A percentile compares a stretch with the other conserved stretches of the same genome.
phyloP scores from a whole-genome alignment of 176 grass and related monocot species.

The Calamus simplicifolius region DNA sequence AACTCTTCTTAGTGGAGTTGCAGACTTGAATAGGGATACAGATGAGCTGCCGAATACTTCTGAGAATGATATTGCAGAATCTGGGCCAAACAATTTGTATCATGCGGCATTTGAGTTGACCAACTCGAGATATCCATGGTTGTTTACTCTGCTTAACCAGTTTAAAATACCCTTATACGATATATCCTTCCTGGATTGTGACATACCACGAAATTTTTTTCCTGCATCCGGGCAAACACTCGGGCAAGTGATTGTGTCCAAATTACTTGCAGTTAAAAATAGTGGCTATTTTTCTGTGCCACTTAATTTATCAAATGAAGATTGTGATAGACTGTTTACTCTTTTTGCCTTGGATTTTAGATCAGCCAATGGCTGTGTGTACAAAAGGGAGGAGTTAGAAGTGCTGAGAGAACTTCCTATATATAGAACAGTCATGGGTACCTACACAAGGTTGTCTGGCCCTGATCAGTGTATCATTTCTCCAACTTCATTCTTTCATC shows the following conservation, averaged over 20 bases:
- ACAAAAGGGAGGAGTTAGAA: constrained; percentile 75
- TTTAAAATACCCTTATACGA: constrained; percentile 82
- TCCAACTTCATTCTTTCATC: constrained; percentile 74
- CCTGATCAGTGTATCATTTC: constrained; percentile 69
- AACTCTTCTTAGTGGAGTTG: constrained; percentile 26
- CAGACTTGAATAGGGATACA: constrained; percentile 19
- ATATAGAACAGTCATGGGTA: constrained; percentile 72
- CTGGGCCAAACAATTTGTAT: constrained; percentile 38
- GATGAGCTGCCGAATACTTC: constrained; percentile 4
- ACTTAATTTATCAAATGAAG: constrained; percentile 53
- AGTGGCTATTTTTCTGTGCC: constrained; percentile 49
- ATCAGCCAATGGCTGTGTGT: constrained; percentile 37
- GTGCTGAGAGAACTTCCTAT: constrained; percentile 85
- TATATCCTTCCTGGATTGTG: constrained; percentile 66
- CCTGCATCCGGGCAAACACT: constrained; percentile 41
- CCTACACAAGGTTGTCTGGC: constrained; percentile 64
- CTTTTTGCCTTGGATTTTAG: constrained; percentile 75
- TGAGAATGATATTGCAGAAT: constrained; percentile 21
- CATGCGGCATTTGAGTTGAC: constrained; percentile 48
- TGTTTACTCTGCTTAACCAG: constrained; percentile 67
- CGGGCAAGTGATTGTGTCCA: constrained; percentile 58
- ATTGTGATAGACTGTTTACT: constrained; percentile 56
- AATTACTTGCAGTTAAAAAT: constrained; percentile 61
- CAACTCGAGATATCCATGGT: constrained; percentile 69
- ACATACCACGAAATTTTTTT: constrained; percentile 44